phyloP scores from a whole-genome alignment of 352 stramenopile species.

The Globisporangium spinosum region DNA sequence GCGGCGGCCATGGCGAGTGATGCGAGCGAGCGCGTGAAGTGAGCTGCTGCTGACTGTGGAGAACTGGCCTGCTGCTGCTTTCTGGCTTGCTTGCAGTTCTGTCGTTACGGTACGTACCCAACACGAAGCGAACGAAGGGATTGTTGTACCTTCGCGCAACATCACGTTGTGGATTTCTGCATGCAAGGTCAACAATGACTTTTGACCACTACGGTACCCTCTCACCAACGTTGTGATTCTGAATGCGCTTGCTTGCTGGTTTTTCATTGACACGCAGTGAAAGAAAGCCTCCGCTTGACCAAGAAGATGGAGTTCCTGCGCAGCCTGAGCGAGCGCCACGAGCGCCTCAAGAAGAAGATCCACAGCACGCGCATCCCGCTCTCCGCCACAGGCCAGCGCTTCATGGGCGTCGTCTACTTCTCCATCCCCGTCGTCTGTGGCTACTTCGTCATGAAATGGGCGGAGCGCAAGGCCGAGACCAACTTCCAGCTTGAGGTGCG shows the following conservation, averaged over 20 bases:
- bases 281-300: neutral
- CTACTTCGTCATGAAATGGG: conserved; percentile 93
- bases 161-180: neutral
- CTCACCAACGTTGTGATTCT: neutral
- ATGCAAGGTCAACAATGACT: neutral
- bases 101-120: neutral
- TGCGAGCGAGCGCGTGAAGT: neutral
- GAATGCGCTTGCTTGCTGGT: neutral
- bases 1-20: neutral
- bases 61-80: neutral
- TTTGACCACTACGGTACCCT: neutral
- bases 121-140: neutral
- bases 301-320: conserved; percentile 73
- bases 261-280: neutral
- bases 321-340: conserved; percentile 68
- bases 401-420: conserved; percentile 91
- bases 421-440: conserved; percentile 81
- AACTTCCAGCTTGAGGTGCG: conserved; percentile 76
- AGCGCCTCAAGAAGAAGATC: conserved; percentile 90
- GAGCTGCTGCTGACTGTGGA: neutral
- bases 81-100: neutral
- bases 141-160: neutral
- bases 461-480: conserved; percentile 56
- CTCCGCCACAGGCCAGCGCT: conserved; percentile 75
- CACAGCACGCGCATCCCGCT: conserved; percentile 89